A percentile compares a stretch with the other conserved stretches of the same genome.
phyloP scores from a whole-genome alignment of 352 stramenopile species.

The Phytophthora nicotianae region DNA sequence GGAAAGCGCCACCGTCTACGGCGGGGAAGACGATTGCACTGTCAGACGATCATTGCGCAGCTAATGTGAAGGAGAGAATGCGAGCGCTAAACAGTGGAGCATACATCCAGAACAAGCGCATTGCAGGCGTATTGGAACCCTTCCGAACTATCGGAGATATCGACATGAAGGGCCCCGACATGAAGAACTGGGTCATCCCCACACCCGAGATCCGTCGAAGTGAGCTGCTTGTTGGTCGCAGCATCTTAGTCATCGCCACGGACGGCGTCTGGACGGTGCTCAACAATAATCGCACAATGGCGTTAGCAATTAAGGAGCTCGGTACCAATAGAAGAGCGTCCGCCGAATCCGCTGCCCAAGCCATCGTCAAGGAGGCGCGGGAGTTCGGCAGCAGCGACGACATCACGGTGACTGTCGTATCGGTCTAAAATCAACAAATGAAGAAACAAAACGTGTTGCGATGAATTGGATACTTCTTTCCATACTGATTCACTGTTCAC shows the following conservation, averaged over 20 bases:
- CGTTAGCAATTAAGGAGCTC: constrained; percentile 46
- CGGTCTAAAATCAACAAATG: constrained; percentile 35
- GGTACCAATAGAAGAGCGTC: constrained; percentile 21
- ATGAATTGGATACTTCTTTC: constrained; percentile 1
- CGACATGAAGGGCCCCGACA: constrained; percentile 75
- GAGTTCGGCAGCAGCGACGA: constrained; percentile 69
- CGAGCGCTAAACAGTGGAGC: constrained; percentile 69
- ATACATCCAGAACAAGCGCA: constrained; percentile 67
- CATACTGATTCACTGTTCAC: not conserved
- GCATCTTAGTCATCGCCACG: constrained; percentile 66
- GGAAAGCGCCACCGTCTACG: constrained; percentile 1
- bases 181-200: constrained; percentile 78
- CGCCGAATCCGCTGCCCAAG: constrained; percentile 53
- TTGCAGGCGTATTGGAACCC: constrained; percentile 80
- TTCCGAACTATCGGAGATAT: constrained; percentile 88
- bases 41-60: constrained; percentile 79
- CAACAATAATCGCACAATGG: constrained; percentile 62
- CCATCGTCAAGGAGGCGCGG: constrained; percentile 56
- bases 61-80: constrained; percentile 57
- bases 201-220: constrained; percentile 66
- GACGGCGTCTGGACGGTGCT: constrained; percentile 81
- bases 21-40: constrained; percentile 30
- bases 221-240: constrained; percentile 49
- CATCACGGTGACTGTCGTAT: constrained; percentile 62
- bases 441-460: constrained; percentile 13